These are phyloP conservation scores for Digitaria exilis DNA, from an alignment of 202 grass and related monocot genomes.

Conservation along the genomic window DNA sequence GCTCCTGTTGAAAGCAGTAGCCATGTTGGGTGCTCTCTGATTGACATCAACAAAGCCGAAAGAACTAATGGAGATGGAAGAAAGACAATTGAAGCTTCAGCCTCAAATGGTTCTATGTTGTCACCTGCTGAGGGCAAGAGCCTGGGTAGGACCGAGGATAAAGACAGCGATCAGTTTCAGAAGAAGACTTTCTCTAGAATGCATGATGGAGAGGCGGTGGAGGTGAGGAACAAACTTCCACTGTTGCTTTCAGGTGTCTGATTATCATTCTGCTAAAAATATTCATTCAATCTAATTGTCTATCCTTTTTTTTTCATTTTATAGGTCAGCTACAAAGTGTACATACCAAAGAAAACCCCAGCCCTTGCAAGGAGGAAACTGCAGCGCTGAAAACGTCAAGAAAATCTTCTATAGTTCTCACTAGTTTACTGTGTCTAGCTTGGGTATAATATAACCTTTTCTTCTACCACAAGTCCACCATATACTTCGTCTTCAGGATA, in stretches of 20 bases:
- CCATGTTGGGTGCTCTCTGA: slow-evolving; percentile 24
- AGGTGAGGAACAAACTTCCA: slow-evolving; percentile 54
- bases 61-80: slow-evolving; percentile 33
- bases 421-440: slow-evolving; percentile 12
- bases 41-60: slow-evolving; percentile 24
- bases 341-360: slow-evolving; percentile 80
- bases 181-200: slow-evolving; percentile 93
- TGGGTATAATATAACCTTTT: slow-evolving; percentile 35
- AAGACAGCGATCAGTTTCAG: slow-evolving; percentile 66
- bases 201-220: slow-evolving; percentile 82
- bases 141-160: slow-evolving; percentile 35
- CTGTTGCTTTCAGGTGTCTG: slow-evolving; percentile 11
- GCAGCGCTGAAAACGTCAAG: slow-evolving; percentile 49
- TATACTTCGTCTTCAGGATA: slow-evolving; percentile 14
- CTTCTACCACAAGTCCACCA: background rate
- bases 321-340: slow-evolving; percentile 96
- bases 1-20: slow-evolving; percentile 34
- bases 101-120: slow-evolving; percentile 17
- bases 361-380: slow-evolving; percentile 77
- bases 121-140: slow-evolving; percentile 27
- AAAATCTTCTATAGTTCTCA: slow-evolving; percentile 7
- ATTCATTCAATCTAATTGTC: slow-evolving; percentile 38
- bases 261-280: slow-evolving; percentile 6
- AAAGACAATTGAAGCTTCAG: slow-evolving; percentile 37
- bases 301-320: slow-evolving; percentile 43